Evolutionary conservation across 2,329 filamentous ascomycete genomes (phyloP), one percentile per base, ranked within the genome.

Genomic region (Talaromyces rugulosus): DNA sequence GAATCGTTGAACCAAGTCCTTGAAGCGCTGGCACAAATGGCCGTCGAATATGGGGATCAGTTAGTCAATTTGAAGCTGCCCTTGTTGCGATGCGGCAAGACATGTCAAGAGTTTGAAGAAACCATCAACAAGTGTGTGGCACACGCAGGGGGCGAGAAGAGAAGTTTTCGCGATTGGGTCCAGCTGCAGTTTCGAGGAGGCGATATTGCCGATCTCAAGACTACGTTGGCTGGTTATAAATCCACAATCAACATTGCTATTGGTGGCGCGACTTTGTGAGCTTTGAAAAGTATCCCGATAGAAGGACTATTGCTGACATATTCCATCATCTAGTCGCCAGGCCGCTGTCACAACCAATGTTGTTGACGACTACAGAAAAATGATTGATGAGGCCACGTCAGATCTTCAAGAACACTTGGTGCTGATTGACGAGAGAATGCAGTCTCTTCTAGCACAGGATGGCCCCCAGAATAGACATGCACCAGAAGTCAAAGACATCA

Each of bases 111-210:
- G 9, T 78, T 77, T 53, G 72, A 76, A 66, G 62, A 59, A 8
- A 68, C 71, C 47, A 77, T 78, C 71, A 66, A 73, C 11, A 14
- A 5, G 7, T 33, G 31, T 9, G 31, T 33, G 31, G 31, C 6
- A 61, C 62, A 50, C n/a, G 78, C 78, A 62, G 61, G 59, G 59
- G 66, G 61, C 40, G 76, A 73, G 53, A 76, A 69, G 62, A 66
- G 66, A 3, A 68, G 72, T 27, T 66, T 78, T 67, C 70, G 64
- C 69, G 75, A 78, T 67, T 79, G 75, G 76, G 63, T 71, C 62
- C 77, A 71, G 67, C 71, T 79, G 72, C 75, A 78, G 64, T 78
- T 78, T 42, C 78, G 71, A 72, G 71, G 66, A 69, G 74, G 74
- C 28, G 67, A 75, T 60, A 77, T 78, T 62, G 76, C 74, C 59